Percentiles rank a stretch among this genome's conserved stretches.
Evolutionary conservation across 2,329 filamentous ascomycete species (phyloP).

Genomic region (Myriosclerotinia curreyana): DNA sequence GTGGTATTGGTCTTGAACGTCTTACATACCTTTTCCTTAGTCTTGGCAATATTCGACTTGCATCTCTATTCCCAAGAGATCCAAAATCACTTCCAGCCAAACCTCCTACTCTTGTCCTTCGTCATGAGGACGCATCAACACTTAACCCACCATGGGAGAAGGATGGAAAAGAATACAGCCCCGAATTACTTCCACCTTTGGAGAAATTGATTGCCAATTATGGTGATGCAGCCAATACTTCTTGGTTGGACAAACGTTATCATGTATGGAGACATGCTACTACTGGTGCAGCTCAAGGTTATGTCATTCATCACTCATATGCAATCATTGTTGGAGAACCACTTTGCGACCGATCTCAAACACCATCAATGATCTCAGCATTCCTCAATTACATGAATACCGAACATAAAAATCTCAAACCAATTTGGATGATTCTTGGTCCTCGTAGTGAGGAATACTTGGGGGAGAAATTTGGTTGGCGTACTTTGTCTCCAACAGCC

Average conservation of each 20-base stretch:
- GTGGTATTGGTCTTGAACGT: slow-evolving; percentile 85
- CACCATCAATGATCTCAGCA: slow-evolving; percentile 65
- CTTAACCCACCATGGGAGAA: slow-evolving; percentile 62
- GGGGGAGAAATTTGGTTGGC: slow-evolving; percentile 78
- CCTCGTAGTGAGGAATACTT: slow-evolving; percentile 75
- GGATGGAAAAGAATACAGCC: slow-evolving; percentile 42
- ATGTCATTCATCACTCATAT: slow-evolving; percentile 71
- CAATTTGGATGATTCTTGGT: slow-evolving; percentile 87
- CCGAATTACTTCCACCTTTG: slow-evolving; percentile 61
- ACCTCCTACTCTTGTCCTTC: slow-evolving; percentile 60
- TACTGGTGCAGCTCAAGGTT: slow-evolving; percentile 82
- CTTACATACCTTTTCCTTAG: slow-evolving; percentile 82
- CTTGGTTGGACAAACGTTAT: slow-evolving; percentile 87
- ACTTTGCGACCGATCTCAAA: slow-evolving; percentile 77
- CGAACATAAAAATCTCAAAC: slow-evolving; percentile 68
- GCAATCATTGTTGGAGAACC: slow-evolving; percentile 86
- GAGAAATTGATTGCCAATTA: slow-evolving; percentile 94
- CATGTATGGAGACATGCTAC: slow-evolving; percentile 77
- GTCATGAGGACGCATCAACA: slow-evolving; percentile 85
- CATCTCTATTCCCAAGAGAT: slow-evolving; percentile 82
- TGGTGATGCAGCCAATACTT: slow-evolving; percentile 89
- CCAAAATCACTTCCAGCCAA: slow-evolving; percentile 79
- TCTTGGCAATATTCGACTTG: slow-evolving; percentile 84
- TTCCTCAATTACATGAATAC: slow-evolving; percentile 75
- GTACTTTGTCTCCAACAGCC: slow-evolving; percentile 81